Evolutionary conservation across 306 rosid species (phyloP), one percentile per base, ranked within the genome.

Genomic region (Acacia melanoxylon): DNA sequence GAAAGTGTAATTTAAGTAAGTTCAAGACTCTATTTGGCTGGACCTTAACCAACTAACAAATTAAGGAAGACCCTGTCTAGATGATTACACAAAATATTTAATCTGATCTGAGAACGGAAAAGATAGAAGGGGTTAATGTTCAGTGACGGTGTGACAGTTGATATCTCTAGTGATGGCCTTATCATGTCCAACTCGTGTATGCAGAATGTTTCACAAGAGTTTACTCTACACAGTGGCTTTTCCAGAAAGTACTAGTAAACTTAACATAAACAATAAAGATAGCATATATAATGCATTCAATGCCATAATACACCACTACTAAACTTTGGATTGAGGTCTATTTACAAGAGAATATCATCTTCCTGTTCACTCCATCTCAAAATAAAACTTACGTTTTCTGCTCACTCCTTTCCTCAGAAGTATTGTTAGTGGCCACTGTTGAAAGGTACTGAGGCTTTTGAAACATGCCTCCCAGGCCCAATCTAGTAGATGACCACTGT

Each of bases 321-420:
- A 67, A 15, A 76, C 59, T 83, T 79, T 52, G 13, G 2, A 78
- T 74, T 33, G 49, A 12, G 9, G 56, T 44, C 24, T 62, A 68
- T 73, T 61, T 35, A 33, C 16, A 51, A 12, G 11, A 74, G 68
- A 42, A 73, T 31, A 17, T 37, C 25, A 68, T 51, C 65, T 35
- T 80, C 45, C 58, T 25, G 77, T 78, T 41, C 17, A 17, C 13
- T 65, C n/a, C n/a, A 63, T 82, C 73, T 84, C 79, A 76, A 84
- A 71, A 72, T 1, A 79, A 72, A 73, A 81, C 91, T 83, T 83
- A 88, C 91, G 80, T 85, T 78, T 74, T 24, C 41, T 78, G 37
- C 71, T 83, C 84, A 46, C 76, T 75, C 48, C 78, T 83, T 41
- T 68, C 82, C 77, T 77, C 78, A 37, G 87, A 49, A 37, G 89